phyloP scores from a whole-genome alignment of 2,329 filamentous ascomycete species.

The Aureobasidium subglaciale region DNA sequence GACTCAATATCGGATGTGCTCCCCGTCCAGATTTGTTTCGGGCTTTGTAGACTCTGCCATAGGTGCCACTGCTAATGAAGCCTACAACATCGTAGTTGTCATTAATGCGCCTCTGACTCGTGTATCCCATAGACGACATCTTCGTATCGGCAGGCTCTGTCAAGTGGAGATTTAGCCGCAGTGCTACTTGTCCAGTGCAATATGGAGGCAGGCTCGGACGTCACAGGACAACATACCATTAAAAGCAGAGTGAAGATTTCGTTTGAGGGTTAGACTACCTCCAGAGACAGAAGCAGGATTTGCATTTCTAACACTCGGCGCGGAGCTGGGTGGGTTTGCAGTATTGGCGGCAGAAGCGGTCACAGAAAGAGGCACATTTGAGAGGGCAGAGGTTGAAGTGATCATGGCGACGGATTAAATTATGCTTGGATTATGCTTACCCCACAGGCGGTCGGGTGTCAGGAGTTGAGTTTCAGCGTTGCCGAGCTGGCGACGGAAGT shows the following conservation, averaged over 20 bases:
- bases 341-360: conserved; percentile 16
- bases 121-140: conserved; percentile 35
- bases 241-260: conserved; percentile 34
- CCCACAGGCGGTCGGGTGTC: not conserved
- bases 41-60: conserved; percentile 97
- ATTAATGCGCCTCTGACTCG: conserved; percentile 74
- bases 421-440: conserved; percentile 12
- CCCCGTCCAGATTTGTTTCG: conserved; percentile 62
- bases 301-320: conserved; percentile 15
- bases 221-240: conserved; percentile 26
- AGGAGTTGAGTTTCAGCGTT: not conserved
- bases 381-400: conserved; percentile 5
- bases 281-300: conserved; percentile 6
- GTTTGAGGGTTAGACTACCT: conserved; percentile 16
- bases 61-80: conserved; percentile 96
- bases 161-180: not conserved
- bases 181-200: not conserved
- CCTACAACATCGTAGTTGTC: conserved; percentile 95
- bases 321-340: conserved; percentile 7
- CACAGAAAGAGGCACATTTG: conserved; percentile 14
- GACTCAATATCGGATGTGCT: conserved; percentile 13
- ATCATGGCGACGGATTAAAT: conserved; percentile 5
- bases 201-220: not conserved
- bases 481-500: not conserved
- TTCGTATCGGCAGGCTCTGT: conserved; percentile 14